phyloP scores from a whole-genome alignment of 139 green algal species.

The Gonium pectorale region DNA sequence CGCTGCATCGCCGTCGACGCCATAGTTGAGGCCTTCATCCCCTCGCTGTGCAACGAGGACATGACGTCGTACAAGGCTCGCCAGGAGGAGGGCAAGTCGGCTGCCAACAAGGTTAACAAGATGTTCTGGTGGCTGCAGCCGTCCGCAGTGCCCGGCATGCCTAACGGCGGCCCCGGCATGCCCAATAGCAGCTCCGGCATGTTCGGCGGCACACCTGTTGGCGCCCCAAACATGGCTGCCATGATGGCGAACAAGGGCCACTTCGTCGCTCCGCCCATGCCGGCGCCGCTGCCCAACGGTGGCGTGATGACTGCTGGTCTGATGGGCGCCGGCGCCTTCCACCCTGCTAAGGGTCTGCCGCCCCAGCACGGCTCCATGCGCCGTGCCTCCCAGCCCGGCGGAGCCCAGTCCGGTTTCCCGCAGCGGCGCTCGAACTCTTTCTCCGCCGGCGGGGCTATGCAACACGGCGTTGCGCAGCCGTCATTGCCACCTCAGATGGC shows the following conservation, averaged over 20 bases:
- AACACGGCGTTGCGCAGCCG: not conserved
- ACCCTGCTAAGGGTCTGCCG: not conserved
- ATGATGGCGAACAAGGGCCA: not conserved
- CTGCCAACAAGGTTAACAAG: constrained; percentile 61
- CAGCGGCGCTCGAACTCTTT: constrained; percentile 32
- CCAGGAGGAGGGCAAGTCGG: constrained; percentile 48
- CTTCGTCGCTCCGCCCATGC: not conserved
- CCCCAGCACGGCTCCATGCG: not conserved
- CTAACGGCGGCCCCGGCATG: not conserved
- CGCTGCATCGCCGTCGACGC: constrained; percentile 57
- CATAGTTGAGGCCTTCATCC: constrained; percentile 35
- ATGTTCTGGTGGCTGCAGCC: constrained; percentile 58
- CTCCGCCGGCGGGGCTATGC: constrained; percentile 14
- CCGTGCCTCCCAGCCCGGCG: constrained; percentile 18
- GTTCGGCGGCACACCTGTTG: no score
- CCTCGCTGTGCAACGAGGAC: constrained; percentile 27
- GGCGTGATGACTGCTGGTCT: constrained; percentile 12
- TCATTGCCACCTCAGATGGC: constrained; percentile 36
- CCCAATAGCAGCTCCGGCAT: not conserved
- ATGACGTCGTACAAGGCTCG: constrained; percentile 37
- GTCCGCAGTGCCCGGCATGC: constrained; percentile 18
- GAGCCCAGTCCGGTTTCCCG: not conserved
- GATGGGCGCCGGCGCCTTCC: not conserved
- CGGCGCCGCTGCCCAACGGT: not conserved
- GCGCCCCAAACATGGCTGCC: not conserved